A percentile compares a stretch with the other conserved stretches of the same genome.
phyloP scores from a whole-genome alignment of 2,329 filamentous ascomycete genomes.

The Colletotrichum sp. region DNA sequence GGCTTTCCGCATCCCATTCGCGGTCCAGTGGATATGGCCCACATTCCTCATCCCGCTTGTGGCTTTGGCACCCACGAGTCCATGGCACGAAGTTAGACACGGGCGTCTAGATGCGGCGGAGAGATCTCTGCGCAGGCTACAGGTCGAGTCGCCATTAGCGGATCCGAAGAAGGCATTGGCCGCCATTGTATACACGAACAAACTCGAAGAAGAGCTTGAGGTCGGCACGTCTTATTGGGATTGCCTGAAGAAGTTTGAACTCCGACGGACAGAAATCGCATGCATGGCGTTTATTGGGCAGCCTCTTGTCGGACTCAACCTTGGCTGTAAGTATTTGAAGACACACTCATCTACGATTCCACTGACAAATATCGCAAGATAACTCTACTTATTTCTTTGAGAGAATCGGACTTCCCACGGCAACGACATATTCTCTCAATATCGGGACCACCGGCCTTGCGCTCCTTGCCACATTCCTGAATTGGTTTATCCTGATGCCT shows the following conservation, averaged over 20 bases:
- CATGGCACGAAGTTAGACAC: conserved; percentile 31
- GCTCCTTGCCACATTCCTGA: conserved; percentile 46
- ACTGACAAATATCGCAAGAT: background rate
- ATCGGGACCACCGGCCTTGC: conserved; percentile 44
- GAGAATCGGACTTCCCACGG: conserved; percentile 35
- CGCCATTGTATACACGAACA: conserved; percentile 35
- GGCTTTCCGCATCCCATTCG: conserved; percentile 53
- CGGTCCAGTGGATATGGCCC: conserved; percentile 54
- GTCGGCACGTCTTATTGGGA: conserved; percentile 40
- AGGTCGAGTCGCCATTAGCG: conserved; percentile 31
- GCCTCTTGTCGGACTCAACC: conserved; percentile 28
- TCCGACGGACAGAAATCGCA: conserved; percentile 39
- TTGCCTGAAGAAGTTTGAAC: conserved; percentile 44
- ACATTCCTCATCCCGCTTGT: conserved; percentile 42
- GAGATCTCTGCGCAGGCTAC: conserved; percentile 24
- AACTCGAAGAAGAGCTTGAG: conserved; percentile 36
- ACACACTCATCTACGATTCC: background rate
- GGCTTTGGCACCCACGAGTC: conserved; percentile 51
- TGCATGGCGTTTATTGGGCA: conserved; percentile 32
- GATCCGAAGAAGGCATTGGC: conserved; percentile 43
- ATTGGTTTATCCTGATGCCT: conserved; percentile 43
- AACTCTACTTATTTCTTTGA: conserved; percentile 45
- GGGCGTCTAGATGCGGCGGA: conserved; percentile 36
- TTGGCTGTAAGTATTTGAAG: conserved; percentile 27
- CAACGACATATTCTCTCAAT: conserved; percentile 37